A percentile compares a stretch with the other conserved stretches of the same genome.
Conservation (phyloP, 2,329 filamentous ascomycete species). For the Raffaelea albimanens region DNA sequence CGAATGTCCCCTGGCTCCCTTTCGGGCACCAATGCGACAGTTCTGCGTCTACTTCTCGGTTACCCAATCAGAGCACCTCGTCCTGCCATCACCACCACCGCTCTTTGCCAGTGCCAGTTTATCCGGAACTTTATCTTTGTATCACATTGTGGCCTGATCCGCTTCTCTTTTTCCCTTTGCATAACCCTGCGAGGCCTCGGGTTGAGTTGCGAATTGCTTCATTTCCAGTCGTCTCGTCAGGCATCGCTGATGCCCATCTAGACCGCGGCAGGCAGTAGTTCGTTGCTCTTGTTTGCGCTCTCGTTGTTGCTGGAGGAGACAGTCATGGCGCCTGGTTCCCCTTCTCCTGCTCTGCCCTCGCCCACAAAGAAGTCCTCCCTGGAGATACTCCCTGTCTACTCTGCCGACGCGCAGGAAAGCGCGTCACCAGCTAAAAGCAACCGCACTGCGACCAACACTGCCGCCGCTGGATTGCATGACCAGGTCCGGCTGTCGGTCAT, state of each 20-base stretch:
- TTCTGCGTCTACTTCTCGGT: background rate
- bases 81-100: too few species aligned
- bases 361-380: slow-evolving; percentile 10
- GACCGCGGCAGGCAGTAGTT: too few species aligned
- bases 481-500: background rate
- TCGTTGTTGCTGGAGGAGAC: background rate
- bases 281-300: background rate
- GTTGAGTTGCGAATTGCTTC: too few species aligned
- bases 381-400: slow-evolving; percentile 7
- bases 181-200: too few species aligned
- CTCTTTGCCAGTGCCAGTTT: too few species aligned
- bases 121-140: background rate
- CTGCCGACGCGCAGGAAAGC: background rate
- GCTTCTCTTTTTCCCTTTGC: too few species aligned
- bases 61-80: background rate
- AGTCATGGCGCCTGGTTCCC: slow-evolving; percentile 7
- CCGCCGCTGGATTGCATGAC: background rate
- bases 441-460: background rate
- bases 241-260: too few species aligned
- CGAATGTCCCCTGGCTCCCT: background rate
- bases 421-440: background rate
- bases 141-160: too few species aligned
- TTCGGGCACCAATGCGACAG: slow-evolving; percentile 3
- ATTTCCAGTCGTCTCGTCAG: too few species aligned
- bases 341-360: slow-evolving; percentile 2